Evolutionary conservation across 352 stramenopile genomes (phyloP), one percentile per base, ranked within the genome.

Genomic region (Elongisporangium senticosum): DNA sequence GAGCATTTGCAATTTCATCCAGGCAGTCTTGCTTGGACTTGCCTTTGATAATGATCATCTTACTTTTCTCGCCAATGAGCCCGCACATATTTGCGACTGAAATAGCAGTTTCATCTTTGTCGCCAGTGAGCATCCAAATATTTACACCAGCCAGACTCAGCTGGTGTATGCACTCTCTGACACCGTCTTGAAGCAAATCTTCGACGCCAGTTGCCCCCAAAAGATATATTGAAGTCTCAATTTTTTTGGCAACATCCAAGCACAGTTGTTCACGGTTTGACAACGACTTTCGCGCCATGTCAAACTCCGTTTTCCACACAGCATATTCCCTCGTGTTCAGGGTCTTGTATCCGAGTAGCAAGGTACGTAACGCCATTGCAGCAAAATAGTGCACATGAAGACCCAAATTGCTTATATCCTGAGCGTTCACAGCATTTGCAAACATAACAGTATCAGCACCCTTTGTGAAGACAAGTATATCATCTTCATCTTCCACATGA

Each of bases 41-140:
- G 11, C 83, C 86, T 50, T 93, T 91, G 58, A 95, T 90, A 23
- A 92, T 86, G 37, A 90, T 68, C 14, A 95, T 86, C 20, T 88
- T 90, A 57, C 76, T 90, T 56, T 82, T 87, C 23, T 79, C 70
- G 8, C 74, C 58, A n/a, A 90, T 87, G 15, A 99, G 87, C 5
- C 93, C 92, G 24, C 96, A 99, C 59, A 97, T 97, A 54, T 98
- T 96, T 5, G 88, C 97, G 20, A 99, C 99, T 14, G 99, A 98
- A 55, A 99, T 98, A 2, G 98, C 98, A 3, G 97, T 99, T 69
- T 99, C 98, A 51, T 98, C 86, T 68, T 99, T 99, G 65, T 99
- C 97, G 14, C 98, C 98, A 17, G 98, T 99, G 7, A 99, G 85
- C 68, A 99, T 98, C 97, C 97, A 99, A 21, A 99, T 89, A 62